These are phyloP conservation scores for Ceratobasidium papillatum DNA, from an alignment of 1,284 basidiomycete genomes.

Conservation along the genomic window DNA sequence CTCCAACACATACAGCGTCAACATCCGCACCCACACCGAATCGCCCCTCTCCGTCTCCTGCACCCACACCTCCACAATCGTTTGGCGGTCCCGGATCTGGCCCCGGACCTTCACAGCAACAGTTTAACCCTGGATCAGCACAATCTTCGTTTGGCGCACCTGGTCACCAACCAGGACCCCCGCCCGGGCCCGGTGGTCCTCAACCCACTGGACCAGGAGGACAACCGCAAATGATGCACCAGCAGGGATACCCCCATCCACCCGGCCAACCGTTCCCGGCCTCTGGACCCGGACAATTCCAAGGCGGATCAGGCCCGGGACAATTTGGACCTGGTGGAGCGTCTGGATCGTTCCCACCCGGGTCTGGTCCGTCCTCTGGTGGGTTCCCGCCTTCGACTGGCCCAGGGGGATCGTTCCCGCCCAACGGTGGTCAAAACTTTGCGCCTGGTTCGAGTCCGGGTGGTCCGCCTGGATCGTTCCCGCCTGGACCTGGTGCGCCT, in stretches of 20 bases:
- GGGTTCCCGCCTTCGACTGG: background rate
- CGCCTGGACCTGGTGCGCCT: slow-evolving; percentile 9
- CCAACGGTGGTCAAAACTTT: slow-evolving; percentile 5
- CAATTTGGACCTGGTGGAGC: background rate
- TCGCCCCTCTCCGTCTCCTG: slow-evolving; percentile 3
- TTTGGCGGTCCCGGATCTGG: slow-evolving; percentile 11
- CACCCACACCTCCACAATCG: slow-evolving; percentile 26
- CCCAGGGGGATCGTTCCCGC: background rate
- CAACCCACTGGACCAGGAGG: background rate
- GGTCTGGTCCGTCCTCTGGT: background rate
- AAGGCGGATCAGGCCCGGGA: background rate
- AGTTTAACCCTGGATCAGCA: slow-evolving; percentile 3
- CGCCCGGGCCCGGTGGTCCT: background rate
- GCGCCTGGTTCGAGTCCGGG: background rate
- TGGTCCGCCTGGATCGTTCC: background rate
- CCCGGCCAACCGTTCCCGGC: slow-evolving; percentile 6
- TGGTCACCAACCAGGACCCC: no score
- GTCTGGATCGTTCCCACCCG: background rate
- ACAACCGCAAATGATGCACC: background rate
- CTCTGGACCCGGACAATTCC: background rate
- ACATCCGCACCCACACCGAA: slow-evolving; percentile 4
- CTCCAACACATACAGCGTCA: slow-evolving; percentile 9
- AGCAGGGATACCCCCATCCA: slow-evolving; percentile 5
- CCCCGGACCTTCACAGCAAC: background rate
- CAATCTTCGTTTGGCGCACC: slow-evolving; percentile 14